These are phyloP conservation scores for Lentinula edodes DNA, from an alignment of 768 basidiomycete species.

Conservation along the genomic window DNA sequence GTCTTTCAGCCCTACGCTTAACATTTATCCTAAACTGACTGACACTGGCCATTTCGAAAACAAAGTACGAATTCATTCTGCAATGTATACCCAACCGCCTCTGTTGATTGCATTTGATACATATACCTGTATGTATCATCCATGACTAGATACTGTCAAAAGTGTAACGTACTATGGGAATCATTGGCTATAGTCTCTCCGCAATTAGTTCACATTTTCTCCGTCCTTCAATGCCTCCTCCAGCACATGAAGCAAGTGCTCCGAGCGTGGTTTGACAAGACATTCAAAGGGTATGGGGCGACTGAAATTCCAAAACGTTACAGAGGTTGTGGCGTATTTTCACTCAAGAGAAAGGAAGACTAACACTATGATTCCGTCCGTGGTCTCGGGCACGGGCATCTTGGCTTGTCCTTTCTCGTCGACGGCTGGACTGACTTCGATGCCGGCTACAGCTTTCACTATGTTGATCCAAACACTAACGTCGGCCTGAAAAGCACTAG, in stretches of 20 bases:
- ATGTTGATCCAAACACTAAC: slow-evolving; percentile 14
- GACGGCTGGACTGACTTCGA: slow-evolving; percentile 15
- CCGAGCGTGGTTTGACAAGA: slow-evolving; percentile 11
- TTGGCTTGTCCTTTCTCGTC: slow-evolving; percentile 15
- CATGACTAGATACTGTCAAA: too few species aligned
- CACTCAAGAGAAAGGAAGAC: not conserved
- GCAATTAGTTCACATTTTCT: slow-evolving; percentile 1
- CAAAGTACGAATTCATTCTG: too few species aligned
- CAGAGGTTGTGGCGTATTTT: not conserved
- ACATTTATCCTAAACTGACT: too few species aligned
- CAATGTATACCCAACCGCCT: too few species aligned
- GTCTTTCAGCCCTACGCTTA: too few species aligned
- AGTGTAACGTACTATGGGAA: not conserved
- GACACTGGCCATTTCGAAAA: too few species aligned
- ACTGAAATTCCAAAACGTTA: not conserved
- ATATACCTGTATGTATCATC: too few species aligned
- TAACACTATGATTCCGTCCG: slow-evolving; percentile 15
- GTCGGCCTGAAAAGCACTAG: slow-evolving; percentile 13
- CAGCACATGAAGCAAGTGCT: slow-evolving; percentile 8
- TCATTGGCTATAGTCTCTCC: not conserved
- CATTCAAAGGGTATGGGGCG: slow-evolving; percentile 15
- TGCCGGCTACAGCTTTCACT: slow-evolving; percentile 15
- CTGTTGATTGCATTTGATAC: too few species aligned
- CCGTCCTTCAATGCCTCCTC: slow-evolving; percentile 8
- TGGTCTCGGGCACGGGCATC: slow-evolving; percentile 13